A percentile compares a stretch with the other conserved stretches of the same genome.
Evolutionary conservation across 2,329 filamentous ascomycete species (phyloP).

Genomic region (Colletotrichum incanum): DNA sequence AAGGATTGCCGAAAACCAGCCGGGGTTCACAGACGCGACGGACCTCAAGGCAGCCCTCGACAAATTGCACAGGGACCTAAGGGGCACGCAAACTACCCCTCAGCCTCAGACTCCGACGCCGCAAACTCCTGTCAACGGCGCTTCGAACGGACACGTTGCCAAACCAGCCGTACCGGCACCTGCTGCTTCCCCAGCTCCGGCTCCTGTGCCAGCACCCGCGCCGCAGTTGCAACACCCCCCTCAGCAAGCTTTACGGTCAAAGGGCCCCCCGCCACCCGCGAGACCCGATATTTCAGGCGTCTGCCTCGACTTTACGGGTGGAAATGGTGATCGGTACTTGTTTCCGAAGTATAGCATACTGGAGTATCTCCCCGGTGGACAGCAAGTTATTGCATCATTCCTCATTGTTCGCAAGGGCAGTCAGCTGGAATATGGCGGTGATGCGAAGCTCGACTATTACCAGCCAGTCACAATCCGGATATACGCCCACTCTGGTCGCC

Average conservation of each 20-base stretch:
- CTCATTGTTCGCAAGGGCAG: constrained; percentile 82
- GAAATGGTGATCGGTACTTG: constrained; percentile 81
- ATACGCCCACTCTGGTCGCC: constrained; percentile 66
- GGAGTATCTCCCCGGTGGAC: constrained; percentile 73
- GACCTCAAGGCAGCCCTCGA: constrained; percentile 70
- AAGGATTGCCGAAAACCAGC: constrained; percentile 67
- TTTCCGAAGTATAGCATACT: constrained; percentile 86
- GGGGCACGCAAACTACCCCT: constrained; percentile 50
- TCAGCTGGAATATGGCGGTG: constrained; percentile 75
- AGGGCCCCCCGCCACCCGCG: constrained; percentile 65
- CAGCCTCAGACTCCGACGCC: constrained; percentile 49
- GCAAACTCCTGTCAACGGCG: constrained; percentile 53
- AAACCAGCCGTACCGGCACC: constrained; percentile 28
- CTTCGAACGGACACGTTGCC: constrained; percentile 50
- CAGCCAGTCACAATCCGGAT: constrained; percentile 80
- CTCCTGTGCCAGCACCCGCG: constrained; percentile 24
- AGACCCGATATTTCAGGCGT: constrained; percentile 77
- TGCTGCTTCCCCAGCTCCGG: constrained; percentile 22
- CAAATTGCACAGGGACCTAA: constrained; percentile 55
- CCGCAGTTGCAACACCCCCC: constrained; percentile 50
- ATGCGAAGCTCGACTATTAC: constrained; percentile 79
- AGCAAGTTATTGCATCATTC: constrained; percentile 81
- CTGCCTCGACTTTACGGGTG: constrained; percentile 77
- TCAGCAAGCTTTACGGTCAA: constrained; percentile 72
- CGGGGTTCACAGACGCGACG: constrained; percentile 67